Evolutionary conservation across 176 grass and related monocot genomes (phyloP).

Genomic region (Carex littledalei): DNA sequence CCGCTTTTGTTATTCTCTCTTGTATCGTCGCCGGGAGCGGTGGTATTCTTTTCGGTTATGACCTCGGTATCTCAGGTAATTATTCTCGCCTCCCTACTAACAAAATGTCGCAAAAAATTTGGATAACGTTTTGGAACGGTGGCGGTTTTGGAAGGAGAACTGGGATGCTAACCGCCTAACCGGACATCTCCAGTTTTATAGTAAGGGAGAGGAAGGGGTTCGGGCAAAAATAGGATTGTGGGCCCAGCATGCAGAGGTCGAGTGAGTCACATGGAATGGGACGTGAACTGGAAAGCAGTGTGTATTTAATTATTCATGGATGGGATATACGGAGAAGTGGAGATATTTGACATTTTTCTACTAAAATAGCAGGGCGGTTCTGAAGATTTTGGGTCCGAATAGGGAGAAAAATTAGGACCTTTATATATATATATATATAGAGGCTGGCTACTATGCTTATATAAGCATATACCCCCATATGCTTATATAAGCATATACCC

Average conservation of each 20-base stretch:
- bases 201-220: background rate
- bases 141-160: background rate
- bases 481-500: too few species aligned
- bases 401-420: too few species aligned
- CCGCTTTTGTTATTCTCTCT: slow-evolving; percentile 56
- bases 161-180: background rate
- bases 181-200: background rate
- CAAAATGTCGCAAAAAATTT: background rate
- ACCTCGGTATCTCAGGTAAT: slow-evolving; percentile 84
- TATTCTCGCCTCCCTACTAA: background rate
- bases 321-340: background rate
- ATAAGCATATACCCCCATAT: too few species aligned
- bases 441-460: too few species aligned
- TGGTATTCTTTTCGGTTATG: slow-evolving; percentile 89
- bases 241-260: background rate
- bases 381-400: too few species aligned
- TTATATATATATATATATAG: too few species aligned
- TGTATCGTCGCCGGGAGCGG: slow-evolving; percentile 76
- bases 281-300: background rate
- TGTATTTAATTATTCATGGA: background rate
- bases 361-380: background rate
- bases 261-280: background rate
- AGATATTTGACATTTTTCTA: background rate
- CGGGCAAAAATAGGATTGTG: background rate
- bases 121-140: background rate